A percentile compares a stretch with the other conserved stretches of the same genome.
These are phyloP conservation scores for Didymella lethalis DNA, from an alignment of 2,329 filamentous ascomycete genomes.

Conservation along the genomic window DNA sequence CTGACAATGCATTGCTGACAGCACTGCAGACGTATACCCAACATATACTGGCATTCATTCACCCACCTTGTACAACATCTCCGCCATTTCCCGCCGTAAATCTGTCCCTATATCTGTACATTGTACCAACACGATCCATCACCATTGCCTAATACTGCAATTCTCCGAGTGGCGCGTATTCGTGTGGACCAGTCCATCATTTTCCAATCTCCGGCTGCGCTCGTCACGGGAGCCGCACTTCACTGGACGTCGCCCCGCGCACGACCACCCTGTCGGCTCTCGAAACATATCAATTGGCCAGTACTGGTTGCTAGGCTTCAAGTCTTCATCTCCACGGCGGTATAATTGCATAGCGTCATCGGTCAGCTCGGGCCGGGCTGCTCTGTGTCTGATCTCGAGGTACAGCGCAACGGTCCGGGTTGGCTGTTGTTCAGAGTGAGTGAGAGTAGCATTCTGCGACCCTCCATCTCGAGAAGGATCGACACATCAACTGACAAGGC, in stretches of 20 bases:
- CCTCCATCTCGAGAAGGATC: background rate
- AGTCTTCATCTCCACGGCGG: conserved; percentile 38
- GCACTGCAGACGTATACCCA: conserved; percentile 32
- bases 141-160: conserved; percentile 41
- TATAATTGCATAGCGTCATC: conserved; percentile 34
- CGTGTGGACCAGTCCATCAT: conserved; percentile 20
- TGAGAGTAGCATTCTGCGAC: conserved; percentile 1
- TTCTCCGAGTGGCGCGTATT: conserved; percentile 40
- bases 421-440: conserved; percentile 33
- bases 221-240: conserved; percentile 47
- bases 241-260: conserved; percentile 39
- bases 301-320: conserved; percentile 35
- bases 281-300: conserved; percentile 47
- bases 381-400: conserved; percentile 43
- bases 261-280: conserved; percentile 31
- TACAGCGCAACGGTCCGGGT: conserved; percentile 46
- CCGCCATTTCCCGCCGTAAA: conserved; percentile 7
- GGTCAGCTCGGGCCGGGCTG: conserved; percentile 44
- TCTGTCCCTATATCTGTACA: conserved; percentile 21
- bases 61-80: conserved; percentile 38
- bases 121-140: conserved; percentile 35
- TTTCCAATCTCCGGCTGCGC: conserved; percentile 30
- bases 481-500: too few species aligned
- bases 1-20: conserved; percentile 35
- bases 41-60: conserved; percentile 27